These are phyloP conservation scores for Tricholoma bakamatsutake DNA, from an alignment of 768 basidiomycete species.

Conservation along the genomic window DNA sequence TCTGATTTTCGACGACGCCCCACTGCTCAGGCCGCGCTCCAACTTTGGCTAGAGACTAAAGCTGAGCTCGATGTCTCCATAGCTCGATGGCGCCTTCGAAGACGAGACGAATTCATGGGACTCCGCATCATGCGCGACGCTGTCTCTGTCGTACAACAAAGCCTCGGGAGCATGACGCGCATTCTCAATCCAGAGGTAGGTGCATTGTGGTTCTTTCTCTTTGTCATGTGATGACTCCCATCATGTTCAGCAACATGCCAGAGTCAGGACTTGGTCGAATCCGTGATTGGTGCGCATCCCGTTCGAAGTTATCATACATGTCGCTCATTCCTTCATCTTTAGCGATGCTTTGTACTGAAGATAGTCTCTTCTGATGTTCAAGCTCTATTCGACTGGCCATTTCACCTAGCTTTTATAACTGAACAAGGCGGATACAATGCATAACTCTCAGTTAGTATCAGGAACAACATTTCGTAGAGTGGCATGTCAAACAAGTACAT, in stretches of 20 bases:
- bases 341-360: too few relatives aligned
- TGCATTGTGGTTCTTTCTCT: too few relatives aligned
- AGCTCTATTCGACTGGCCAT: too few relatives aligned
- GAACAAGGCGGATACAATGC: too few relatives aligned
- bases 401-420: too few relatives aligned
- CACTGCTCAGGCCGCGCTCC: constrained; percentile 17
- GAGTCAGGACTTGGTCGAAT: not conserved
- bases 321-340: too few relatives aligned
- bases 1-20: constrained; percentile 19
- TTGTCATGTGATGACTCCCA: not conserved
- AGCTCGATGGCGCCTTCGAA: constrained; percentile 10
- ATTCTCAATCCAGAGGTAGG: not conserved
- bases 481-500: too few relatives aligned
- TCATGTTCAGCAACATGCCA: not conserved
- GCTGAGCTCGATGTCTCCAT: not conserved
- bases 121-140: not conserved
- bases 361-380: too few relatives aligned
- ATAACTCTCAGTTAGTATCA: too few relatives aligned
- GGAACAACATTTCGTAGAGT: too few relatives aligned
- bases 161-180: not conserved
- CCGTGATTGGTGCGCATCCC: not conserved
- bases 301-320: too few relatives aligned
- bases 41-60: constrained; percentile 16
- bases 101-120: not conserved
- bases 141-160: not conserved